Evolutionary conservation across 805 yeast species (phyloP).

Genomic region (Candida sakaeoensis): DNA sequence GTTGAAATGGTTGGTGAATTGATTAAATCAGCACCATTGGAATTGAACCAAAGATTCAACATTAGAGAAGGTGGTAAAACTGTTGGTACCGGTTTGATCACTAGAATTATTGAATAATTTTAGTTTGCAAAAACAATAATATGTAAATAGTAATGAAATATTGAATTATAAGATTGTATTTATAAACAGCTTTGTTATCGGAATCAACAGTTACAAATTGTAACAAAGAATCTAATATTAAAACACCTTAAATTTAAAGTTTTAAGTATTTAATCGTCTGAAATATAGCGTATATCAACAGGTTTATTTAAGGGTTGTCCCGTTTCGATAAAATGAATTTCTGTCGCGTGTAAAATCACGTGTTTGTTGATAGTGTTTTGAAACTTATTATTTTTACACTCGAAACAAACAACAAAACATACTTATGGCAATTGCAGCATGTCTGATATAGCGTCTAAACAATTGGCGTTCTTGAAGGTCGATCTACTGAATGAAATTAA

Average conservation of each 20-base stretch:
- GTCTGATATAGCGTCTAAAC: constrained; percentile 5
- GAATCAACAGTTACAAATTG: no score
- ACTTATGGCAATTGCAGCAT: constrained; percentile 2
- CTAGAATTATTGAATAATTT: constrained; percentile 73
- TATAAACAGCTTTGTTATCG: no score
- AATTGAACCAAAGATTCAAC: constrained; percentile 97
- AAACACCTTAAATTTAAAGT: no score
- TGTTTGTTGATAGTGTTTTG: no score
- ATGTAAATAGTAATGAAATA: constrained; percentile 1
- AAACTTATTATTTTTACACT: no score
- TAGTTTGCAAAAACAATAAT: background rate
- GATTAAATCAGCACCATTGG: constrained; percentile 88
- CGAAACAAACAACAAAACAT: constrained; percentile 1
- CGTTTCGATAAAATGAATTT: no score
- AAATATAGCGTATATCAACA: no score
- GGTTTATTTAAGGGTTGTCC: no score
- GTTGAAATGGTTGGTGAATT: constrained; percentile 91
- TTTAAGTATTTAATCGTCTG: no score
- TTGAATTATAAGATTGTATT: background rate
- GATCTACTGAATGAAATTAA: constrained; percentile 25
- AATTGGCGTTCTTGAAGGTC: constrained; percentile 28
- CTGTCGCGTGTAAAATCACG: no score
- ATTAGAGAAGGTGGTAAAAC: constrained; percentile 99
- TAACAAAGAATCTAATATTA: no score
- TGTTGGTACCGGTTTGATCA: constrained; percentile 97